Percentiles rank a stretch among this genome's conserved stretches.
Evolutionary conservation across 78 protist genomes (phyloP).

Genomic region (Cavenderia fasciculata): DNA sequence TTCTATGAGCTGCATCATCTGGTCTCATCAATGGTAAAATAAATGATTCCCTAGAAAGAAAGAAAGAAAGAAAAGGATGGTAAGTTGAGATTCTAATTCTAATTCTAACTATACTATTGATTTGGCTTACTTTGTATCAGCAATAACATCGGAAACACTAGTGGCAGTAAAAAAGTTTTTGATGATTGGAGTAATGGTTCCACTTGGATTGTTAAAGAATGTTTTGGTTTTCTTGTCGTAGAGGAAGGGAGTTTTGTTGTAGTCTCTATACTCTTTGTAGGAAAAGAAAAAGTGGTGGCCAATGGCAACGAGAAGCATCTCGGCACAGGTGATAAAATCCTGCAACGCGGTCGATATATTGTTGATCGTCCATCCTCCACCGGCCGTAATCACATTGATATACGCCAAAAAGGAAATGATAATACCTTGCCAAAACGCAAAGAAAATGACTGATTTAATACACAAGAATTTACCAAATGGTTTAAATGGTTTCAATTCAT

Average conservation of each 20-base stretch:
- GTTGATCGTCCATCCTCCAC: slow-evolving; percentile 22
- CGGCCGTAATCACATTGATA: slow-evolving; percentile 44
- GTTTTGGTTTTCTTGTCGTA: slow-evolving; percentile 36
- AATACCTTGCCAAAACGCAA: slow-evolving; percentile 62
- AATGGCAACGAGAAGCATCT: slow-evolving; percentile 55
- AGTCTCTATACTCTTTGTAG: slow-evolving; percentile 58
- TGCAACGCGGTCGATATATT: slow-evolving; percentile 48
- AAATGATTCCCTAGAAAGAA: slow-evolving; percentile 9
- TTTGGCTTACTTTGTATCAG: slow-evolving; percentile 8
- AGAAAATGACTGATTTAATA: slow-evolving; percentile 78
- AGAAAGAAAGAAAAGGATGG: background rate
- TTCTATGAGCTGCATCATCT: background rate
- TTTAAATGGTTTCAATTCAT: slow-evolving; percentile 64
- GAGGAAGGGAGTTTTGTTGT: slow-evolving; percentile 44
- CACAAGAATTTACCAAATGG: slow-evolving; percentile 83
- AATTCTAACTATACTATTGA: background rate
- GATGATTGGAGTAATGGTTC: slow-evolving; percentile 22
- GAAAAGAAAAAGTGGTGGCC: slow-evolving; percentile 43
- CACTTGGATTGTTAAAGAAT: slow-evolving; percentile 47
- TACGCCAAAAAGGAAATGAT: slow-evolving; percentile 54
- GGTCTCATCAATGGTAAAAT: slow-evolving; percentile 42
- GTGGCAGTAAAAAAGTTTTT: slow-evolving; percentile 55
- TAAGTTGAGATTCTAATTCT: background rate
- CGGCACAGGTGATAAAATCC: slow-evolving; percentile 64
- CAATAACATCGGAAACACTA: slow-evolving; percentile 40